These are phyloP conservation scores for Salmacisia buchloeana DNA, from an alignment of 1,284 basidiomycete species.

Conservation along the genomic window DNA sequence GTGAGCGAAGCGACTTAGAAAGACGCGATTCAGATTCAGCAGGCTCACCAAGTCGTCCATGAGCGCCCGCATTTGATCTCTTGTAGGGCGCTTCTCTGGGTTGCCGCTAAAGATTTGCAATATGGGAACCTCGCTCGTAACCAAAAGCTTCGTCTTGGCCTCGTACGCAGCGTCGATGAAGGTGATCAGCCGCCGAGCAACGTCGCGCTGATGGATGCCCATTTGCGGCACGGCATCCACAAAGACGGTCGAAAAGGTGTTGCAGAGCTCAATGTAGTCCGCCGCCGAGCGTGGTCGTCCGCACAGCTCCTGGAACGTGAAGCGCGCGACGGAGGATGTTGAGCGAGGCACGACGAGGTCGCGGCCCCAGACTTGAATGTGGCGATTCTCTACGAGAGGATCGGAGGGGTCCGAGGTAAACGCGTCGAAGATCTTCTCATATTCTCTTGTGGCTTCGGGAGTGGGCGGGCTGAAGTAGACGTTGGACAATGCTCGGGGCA, in stretches of 20 bases:
- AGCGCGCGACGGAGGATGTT: slow-evolving; percentile 67
- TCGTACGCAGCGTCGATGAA: slow-evolving; percentile 77
- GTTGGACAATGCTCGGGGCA: slow-evolving; percentile 61
- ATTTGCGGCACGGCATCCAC: slow-evolving; percentile 78
- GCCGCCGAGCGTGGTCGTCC: slow-evolving; percentile 83
- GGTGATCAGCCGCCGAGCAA: slow-evolving; percentile 86
- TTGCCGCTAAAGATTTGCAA: slow-evolving; percentile 41
- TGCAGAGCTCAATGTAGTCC: slow-evolving; percentile 91
- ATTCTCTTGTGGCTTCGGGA: slow-evolving; percentile 62
- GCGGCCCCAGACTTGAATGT: slow-evolving; percentile 82
- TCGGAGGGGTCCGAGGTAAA: slow-evolving; percentile 60
- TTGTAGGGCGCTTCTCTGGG: slow-evolving; percentile 23
- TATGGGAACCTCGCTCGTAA: slow-evolving; percentile 40
- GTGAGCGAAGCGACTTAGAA: slow-evolving; percentile 1
- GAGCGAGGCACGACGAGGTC: slow-evolving; percentile 64
- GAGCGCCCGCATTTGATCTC: slow-evolving; percentile 40
- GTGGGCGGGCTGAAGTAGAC: slow-evolving; percentile 82
- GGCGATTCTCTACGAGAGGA: slow-evolving; percentile 63
- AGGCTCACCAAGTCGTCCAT: slow-evolving; percentile 44
- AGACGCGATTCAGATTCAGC: not conserved
- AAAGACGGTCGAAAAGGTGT: slow-evolving; percentile 80
- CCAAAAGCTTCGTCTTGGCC: slow-evolving; percentile 43
- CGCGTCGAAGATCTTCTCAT: slow-evolving; percentile 75
- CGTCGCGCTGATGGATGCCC: slow-evolving; percentile 77
- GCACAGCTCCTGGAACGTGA: slow-evolving; percentile 82